Evolutionary conservation across 305 asterid species (phyloP).

Genomic region (Fraxinus albicans): DNA sequence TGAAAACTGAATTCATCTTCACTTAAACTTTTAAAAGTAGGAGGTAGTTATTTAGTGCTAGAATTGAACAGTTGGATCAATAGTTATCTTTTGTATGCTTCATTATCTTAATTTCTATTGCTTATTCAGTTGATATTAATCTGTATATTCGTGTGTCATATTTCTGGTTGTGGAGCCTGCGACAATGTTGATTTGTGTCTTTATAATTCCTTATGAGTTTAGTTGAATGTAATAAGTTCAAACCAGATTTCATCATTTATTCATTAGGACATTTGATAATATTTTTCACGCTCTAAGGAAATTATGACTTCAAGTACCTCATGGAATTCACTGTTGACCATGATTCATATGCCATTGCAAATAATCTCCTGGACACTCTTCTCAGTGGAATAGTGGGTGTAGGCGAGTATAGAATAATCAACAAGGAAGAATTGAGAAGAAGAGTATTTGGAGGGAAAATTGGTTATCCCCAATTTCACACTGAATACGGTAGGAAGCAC

Average conservation of each 20-base stretch:
- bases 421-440: too few relatives aligned
- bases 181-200: not conserved
- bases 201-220: not conserved
- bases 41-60: too few relatives aligned
- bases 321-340: conserved; percentile 63
- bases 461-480: too few relatives aligned
- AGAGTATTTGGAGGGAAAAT: too few relatives aligned
- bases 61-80: not conserved
- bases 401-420: not conserved
- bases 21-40: too few relatives aligned
- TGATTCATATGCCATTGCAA: conserved; percentile 64
- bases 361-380: conserved; percentile 53
- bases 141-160: not conserved
- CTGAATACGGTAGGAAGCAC: too few relatives aligned
- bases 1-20: too few relatives aligned
- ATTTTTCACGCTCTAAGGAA: too few relatives aligned
- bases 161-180: not conserved
- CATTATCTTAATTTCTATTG: not conserved
- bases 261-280: too few relatives aligned
- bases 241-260: too few relatives aligned
- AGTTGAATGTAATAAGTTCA: too few relatives aligned
- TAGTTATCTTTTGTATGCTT: too few relatives aligned
- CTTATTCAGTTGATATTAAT: not conserved
- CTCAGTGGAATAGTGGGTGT: conserved; percentile 51
- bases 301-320: conserved; percentile 46